A percentile compares a stretch with the other conserved stretches of the same genome.
phyloP scores from a whole-genome alignment of 2,329 filamentous ascomycete genomes.

The Gnomoniopsis smithogilvyi region DNA sequence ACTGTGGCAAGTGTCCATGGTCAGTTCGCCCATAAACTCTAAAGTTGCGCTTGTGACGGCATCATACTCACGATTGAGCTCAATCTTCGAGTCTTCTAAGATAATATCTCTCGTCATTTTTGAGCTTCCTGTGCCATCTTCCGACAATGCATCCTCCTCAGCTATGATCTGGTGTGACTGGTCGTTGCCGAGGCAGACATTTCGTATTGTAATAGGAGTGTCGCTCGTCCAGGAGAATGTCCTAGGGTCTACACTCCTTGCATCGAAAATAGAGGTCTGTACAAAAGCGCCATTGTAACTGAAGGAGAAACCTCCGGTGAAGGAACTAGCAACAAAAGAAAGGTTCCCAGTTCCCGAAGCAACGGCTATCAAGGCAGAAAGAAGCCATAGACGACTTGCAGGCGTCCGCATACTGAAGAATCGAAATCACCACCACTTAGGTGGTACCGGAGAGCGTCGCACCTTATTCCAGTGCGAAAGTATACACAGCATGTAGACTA shows the following conservation, averaged over 20 bases:
- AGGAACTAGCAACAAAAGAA: background rate
- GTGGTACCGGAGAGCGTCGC: background rate
- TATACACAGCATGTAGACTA: background rate
- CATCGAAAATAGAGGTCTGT: background rate
- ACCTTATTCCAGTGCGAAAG: background rate
- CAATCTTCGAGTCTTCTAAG: background rate
- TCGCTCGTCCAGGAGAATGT: background rate
- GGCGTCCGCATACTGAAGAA: constrained; percentile 1
- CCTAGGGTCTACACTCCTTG: background rate
- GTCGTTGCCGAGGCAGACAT: background rate
- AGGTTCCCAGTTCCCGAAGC: background rate
- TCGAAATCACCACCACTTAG: background rate
- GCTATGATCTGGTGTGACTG: background rate
- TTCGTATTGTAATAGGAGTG: background rate
- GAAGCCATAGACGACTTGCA: background rate
- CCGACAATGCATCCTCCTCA: background rate
- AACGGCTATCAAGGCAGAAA: background rate
- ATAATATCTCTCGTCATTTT: background rate
- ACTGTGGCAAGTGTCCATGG: background rate
- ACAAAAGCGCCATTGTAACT: fast-evolving
- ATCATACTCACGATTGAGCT: background rate
- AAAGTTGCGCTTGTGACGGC: background rate
- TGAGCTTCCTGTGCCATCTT: background rate
- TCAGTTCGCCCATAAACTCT: background rate
- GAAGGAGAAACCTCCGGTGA: no score